Conservation (phyloP, 495 filamentous ascomycete genomes). For the Niebla homalea region DNA sequence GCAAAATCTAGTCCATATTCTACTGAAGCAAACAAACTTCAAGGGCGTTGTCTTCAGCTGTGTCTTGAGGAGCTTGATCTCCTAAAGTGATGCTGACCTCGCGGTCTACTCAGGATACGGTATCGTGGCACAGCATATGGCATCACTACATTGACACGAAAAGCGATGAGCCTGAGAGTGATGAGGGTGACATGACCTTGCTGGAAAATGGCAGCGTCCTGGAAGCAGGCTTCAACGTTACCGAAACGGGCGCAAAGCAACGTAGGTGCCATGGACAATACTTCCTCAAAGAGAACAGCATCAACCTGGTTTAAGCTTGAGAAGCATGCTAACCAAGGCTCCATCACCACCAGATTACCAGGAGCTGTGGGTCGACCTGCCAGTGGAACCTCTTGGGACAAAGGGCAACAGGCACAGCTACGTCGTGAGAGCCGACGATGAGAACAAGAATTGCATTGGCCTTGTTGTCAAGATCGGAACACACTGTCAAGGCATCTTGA, state of each 20-base stretch:
- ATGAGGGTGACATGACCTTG: slow-evolving; percentile 38
- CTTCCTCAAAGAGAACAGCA: too few relatives aligned
- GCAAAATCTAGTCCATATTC: not conserved
- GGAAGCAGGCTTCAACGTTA: slow-evolving; percentile 36
- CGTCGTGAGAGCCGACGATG: slow-evolving; percentile 24
- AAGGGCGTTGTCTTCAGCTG: too few relatives aligned
- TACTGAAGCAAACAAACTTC: not conserved
- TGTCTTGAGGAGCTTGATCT: too few relatives aligned
- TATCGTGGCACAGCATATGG: slow-evolving; percentile 27
- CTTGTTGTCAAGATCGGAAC: slow-evolving; percentile 34
- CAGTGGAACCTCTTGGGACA: slow-evolving; percentile 11
- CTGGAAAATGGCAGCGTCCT: slow-evolving; percentile 27
- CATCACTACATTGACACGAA: slow-evolving; percentile 40
- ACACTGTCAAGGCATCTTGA: slow-evolving; percentile 33
- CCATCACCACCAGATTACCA: slow-evolving; percentile 29
- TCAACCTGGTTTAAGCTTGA: too few relatives aligned
- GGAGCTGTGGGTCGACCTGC: slow-evolving; percentile 34
- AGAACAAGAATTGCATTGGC: slow-evolving; percentile 21
- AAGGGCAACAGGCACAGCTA: slow-evolving; percentile 11
- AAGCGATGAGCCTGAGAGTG: slow-evolving; percentile 22
- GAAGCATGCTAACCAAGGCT: too few relatives aligned
- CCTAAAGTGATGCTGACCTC: too few relatives aligned
- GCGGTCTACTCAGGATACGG: not conserved
- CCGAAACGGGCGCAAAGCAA: slow-evolving; percentile 22
- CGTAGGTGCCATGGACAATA: too few relatives aligned